A percentile compares a stretch with the other conserved stretches of the same genome.
phyloP scores from a whole-genome alignment of 192 early-diverging fungal genomes.

The Funneliformis mosseae region DNA sequence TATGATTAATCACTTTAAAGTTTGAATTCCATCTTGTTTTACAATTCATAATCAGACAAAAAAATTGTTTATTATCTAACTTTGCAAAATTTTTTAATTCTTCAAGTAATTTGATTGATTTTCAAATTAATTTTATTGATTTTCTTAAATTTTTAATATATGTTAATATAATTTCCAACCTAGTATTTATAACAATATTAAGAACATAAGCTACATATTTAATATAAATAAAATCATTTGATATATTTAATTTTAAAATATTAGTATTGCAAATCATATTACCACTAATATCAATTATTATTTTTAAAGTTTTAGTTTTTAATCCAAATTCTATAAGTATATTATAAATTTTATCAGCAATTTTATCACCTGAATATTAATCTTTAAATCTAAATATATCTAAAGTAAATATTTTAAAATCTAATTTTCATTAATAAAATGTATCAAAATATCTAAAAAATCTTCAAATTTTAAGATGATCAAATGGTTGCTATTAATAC shows the following conservation, averaged over 20 bases:
- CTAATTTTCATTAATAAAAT: constrained; percentile 16
- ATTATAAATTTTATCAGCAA: constrained; percentile 3
- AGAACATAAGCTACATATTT: constrained; percentile 7
- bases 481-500: background rate
- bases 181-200: background rate
- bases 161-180: background rate
- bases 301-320: background rate
- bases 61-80: background rate
- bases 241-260: background rate
- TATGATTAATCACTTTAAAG: background rate
- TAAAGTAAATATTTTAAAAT: background rate
- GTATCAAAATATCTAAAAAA: background rate
- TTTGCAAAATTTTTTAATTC: background rate
- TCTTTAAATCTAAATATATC: constrained; percentile 10
- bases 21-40: constrained; percentile 8
- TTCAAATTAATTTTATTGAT: background rate
- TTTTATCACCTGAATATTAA: background rate
- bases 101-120: background rate
- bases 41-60: background rate
- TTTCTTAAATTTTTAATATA: constrained; percentile 12
- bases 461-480: background rate
- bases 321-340: background rate
- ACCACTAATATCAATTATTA: constrained; percentile 3
- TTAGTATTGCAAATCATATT: background rate
- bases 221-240: background rate